Evolutionary conservation across 768 basidiomycete species (phyloP).

Genomic region (Pleurotus eryngii): DNA sequence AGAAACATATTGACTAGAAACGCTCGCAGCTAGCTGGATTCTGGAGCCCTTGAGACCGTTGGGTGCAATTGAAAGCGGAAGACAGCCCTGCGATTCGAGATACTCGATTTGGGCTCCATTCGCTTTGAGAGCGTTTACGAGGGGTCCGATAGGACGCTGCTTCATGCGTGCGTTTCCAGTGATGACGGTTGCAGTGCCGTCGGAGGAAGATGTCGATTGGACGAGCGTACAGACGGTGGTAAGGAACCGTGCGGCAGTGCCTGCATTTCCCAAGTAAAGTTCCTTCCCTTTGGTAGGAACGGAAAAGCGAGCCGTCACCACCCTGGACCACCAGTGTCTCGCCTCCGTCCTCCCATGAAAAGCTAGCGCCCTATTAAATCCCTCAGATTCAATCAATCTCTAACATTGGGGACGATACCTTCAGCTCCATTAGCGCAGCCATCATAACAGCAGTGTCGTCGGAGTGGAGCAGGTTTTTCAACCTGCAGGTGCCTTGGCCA

Average conservation of each 20-base stretch:
- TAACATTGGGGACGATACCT: constrained; percentile 42
- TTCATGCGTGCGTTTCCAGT: constrained; percentile 99
- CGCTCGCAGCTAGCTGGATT: constrained; percentile 87
- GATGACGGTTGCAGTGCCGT: constrained; percentile 63
- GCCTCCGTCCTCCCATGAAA: constrained; percentile 94
- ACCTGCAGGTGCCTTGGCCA: constrained; percentile 79
- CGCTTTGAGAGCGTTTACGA: constrained; percentile 82
- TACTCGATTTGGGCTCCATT: constrained; percentile 82
- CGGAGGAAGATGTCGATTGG: constrained; percentile 35
- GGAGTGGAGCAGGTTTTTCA: constrained; percentile 91
- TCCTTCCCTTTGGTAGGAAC: constrained; percentile 81
- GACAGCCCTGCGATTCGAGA: constrained; percentile 76
- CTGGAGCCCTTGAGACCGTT: constrained; percentile 77
- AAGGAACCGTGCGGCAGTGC: constrained; percentile 96
- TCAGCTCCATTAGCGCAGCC: constrained; percentile 84
- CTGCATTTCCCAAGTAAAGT: constrained; percentile 94
- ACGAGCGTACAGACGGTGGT: constrained; percentile 95
- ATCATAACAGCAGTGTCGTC: constrained; percentile 99
- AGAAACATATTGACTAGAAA: constrained; percentile 98
- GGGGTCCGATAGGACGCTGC: constrained; percentile 93
- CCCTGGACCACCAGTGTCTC: constrained; percentile 93
- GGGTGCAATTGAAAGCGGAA: constrained; percentile 84
- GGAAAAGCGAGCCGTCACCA: constrained; percentile 72
- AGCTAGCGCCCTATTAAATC: constrained; percentile 71
- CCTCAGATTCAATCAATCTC: neutral